Percentiles rank a stretch among this genome's conserved stretches.
Conservation (phyloP, 1,139 yeast species). For the Spathaspora sp. region DNA sequence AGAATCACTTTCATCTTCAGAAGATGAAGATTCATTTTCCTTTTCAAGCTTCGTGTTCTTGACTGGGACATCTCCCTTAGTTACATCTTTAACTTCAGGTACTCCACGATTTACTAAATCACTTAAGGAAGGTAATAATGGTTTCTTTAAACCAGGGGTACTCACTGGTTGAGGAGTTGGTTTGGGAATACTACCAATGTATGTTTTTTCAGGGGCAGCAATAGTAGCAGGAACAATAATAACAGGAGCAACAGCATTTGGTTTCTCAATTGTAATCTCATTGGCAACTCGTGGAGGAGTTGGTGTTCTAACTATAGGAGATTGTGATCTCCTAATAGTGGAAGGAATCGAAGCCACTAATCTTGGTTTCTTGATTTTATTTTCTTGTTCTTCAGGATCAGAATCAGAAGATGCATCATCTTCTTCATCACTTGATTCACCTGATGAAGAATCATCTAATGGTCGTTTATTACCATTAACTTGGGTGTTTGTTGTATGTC, state of each 20-base stretch:
- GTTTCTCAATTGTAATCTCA: neutral
- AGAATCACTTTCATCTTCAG: conserved; percentile 19
- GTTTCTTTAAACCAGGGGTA: conserved; percentile 18
- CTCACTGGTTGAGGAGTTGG: conserved; percentile 3
- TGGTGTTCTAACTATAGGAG: conserved; percentile 4
- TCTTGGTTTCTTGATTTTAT: conserved; percentile 13
- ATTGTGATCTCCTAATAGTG: conserved; percentile 6
- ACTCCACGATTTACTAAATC: conserved; percentile 58
- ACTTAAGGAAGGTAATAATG: conserved; percentile 50
- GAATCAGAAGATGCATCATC: conserved; percentile 10
- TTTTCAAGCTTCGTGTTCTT: conserved; percentile 4
- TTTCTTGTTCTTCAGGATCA: conserved; percentile 8
- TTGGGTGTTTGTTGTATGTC: neutral
- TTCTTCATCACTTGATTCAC: conserved; percentile 11
- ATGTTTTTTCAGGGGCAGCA: neutral
- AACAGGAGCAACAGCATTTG: neutral
- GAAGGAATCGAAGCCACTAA: conserved; percentile 17
- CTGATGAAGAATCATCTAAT: conserved; percentile 11
- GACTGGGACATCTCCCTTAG: conserved; percentile 15
- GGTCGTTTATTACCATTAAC: conserved; percentile 4
- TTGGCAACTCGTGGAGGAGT: conserved; percentile 4
- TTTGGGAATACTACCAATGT: neutral
- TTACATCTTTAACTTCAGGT: conserved; percentile 58
- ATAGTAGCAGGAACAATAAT: neutral
- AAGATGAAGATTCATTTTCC: conserved; percentile 7